Percentiles rank a stretch among this genome's conserved stretches.
phyloP scores from a whole-genome alignment of 2,329 filamentous ascomycete genomes.

The Thelonectria discophora region DNA sequence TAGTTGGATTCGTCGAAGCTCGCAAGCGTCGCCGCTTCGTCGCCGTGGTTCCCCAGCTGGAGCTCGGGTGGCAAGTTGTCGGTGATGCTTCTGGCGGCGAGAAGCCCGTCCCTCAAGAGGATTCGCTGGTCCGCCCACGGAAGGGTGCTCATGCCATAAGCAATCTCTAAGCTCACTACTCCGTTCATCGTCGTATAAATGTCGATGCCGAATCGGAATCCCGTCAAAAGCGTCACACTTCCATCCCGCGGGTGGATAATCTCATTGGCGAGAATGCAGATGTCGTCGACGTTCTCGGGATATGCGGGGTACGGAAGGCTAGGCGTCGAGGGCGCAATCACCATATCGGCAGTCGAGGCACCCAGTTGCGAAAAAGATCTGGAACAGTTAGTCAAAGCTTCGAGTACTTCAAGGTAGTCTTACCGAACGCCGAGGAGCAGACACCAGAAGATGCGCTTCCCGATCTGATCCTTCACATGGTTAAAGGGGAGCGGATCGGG shows the following conservation, averaged over 20 bases:
- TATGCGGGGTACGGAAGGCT: conserved; percentile 80
- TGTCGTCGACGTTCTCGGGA: conserved; percentile 84
- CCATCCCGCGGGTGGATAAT: conserved; percentile 75
- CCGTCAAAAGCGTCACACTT: conserved; percentile 74
- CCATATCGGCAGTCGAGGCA: conserved; percentile 73
- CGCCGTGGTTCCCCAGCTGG: conserved; percentile 58
- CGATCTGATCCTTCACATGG: conserved; percentile 76
- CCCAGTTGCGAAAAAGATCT: conserved; percentile 83
- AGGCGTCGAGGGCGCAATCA: conserved; percentile 79
- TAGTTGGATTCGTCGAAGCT: conserved; percentile 56
- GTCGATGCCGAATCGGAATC: conserved; percentile 82
- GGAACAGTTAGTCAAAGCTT: conserved; percentile 25
- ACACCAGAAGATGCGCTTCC: conserved; percentile 86
- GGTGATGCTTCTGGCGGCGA: conserved; percentile 74
- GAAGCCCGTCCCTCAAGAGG: conserved; percentile 75
- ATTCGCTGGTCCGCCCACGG: conserved; percentile 81
- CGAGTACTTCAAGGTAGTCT: conserved; percentile 27
- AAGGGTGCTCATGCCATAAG: conserved; percentile 80
- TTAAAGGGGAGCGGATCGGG: conserved; percentile 63
- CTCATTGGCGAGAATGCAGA: conserved; percentile 76
- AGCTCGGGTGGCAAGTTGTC: conserved; percentile 75
- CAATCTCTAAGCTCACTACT: conserved; percentile 80
- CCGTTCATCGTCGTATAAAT: conserved; percentile 84
- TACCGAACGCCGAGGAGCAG: conserved; percentile 77
- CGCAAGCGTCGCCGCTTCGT: conserved; percentile 49